Conservation (phyloP, 2,329 filamentous ascomycete genomes). For the Fusarium heterosporum region DNA sequence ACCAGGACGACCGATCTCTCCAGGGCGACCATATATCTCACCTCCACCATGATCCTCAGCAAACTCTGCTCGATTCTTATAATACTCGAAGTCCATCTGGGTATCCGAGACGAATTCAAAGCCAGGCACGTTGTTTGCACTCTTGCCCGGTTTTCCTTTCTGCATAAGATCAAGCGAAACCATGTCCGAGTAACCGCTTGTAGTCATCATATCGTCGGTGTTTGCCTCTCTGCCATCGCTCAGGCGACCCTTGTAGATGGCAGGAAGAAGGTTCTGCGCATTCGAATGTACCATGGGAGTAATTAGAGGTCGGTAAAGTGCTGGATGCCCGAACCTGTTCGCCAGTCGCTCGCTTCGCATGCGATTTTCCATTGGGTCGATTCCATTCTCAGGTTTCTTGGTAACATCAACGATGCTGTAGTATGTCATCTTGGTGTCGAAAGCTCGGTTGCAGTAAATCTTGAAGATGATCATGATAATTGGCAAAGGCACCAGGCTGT, state of each 20-base stretch:
- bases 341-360: slow-evolving; percentile 76
- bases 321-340: slow-evolving; percentile 88
- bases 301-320: slow-evolving; percentile 87
- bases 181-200: slow-evolving; percentile 84
- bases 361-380: slow-evolving; percentile 62
- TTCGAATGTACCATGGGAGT: slow-evolving; percentile 96
- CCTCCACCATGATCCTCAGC: slow-evolving; percentile 87
- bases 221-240: slow-evolving; percentile 72
- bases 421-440: slow-evolving; percentile 84
- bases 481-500: slow-evolving; percentile 77
- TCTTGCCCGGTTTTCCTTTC: slow-evolving; percentile 61
- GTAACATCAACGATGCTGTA: slow-evolving; percentile 75
- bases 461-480: slow-evolving; percentile 88
- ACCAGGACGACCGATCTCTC: slow-evolving; percentile 70
- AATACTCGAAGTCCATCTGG: slow-evolving; percentile 90
- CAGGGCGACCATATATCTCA: slow-evolving; percentile 69
- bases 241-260: slow-evolving; percentile 85
- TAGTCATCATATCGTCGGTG: slow-evolving; percentile 66
- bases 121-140: slow-evolving; percentile 66
- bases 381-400: slow-evolving; percentile 58
- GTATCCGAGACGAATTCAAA: slow-evolving; percentile 92
- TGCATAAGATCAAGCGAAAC: slow-evolving; percentile 85
- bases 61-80: slow-evolving; percentile 91
- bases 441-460: slow-evolving; percentile 79
- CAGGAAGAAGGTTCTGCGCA: slow-evolving; percentile 86